Evolutionary conservation across 2,329 filamentous ascomycete species (phyloP), one percentile per base, ranked within the genome.

Genomic region (Penicillium frequentans): DNA sequence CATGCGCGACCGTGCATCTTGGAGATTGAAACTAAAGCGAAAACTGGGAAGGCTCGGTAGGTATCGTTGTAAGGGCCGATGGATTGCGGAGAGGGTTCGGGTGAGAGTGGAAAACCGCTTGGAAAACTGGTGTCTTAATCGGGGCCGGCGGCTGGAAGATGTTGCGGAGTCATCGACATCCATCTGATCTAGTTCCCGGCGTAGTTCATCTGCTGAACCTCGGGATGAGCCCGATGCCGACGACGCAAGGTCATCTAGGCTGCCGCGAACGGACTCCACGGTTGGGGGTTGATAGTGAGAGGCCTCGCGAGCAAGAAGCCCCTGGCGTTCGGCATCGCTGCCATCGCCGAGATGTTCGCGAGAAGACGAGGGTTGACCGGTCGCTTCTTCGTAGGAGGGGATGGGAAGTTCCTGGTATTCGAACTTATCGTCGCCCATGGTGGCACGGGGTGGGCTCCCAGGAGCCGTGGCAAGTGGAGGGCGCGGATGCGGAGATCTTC

Each of bases 161-260:
- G 69, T 68, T 52, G 59, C 73, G 19, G 86, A 85, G 64, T 96
- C 91, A 67, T 91, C 84, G 43, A 96, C 85, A 65, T 96, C 91
- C 83, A 96, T 87, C 82, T 97, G 90, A 70, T 96, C 86, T 79
- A 98, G 88, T 75, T 95, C 90, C 64, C 89, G 84, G 61, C 90
- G 86, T 66, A 95, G 82, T 61, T 87, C 85, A 31, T 84, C 85
- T 49, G 80, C 79, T 63, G 90, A 76, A 79, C 78, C 65, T 72
- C 77, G 66, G 74, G 79, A 73, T 73, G 77, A 82, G 75, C 69
- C 82, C 74, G 75, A 84, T 79, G 71, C 75, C 49, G 79, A 79
- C 59, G 83, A 85, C 48, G 78, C 82, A 62, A 81, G 78, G 57
- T 78, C 79, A 66, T 83, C 87, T 63, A 82, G 77, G 74, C 77